Base-by-base conservation (phyloP, 768 basidiomycete genomes). In the Lactarius quietus region DNA sequence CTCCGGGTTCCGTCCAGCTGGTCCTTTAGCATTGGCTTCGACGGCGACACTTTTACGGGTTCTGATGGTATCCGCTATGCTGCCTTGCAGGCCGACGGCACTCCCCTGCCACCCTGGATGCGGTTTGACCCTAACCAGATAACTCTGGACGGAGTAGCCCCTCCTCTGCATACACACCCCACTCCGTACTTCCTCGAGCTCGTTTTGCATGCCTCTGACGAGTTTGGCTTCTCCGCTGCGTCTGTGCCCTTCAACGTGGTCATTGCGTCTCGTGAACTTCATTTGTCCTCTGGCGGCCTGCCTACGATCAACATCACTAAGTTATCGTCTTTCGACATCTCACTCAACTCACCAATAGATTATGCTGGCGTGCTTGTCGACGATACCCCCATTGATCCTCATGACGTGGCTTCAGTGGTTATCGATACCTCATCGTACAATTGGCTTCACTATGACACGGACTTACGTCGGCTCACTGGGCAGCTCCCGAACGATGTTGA, bases 11-110 rank as follows among this genome's bases (percentile, higher is more conserved):
- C 93, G 1, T 84, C 84, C 8, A 75, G 78, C 53, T 96, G 94
- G 93, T 92, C 91, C 0, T 98, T 96, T 77, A 93, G 92, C 71
- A 83, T 98, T 64, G 95, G 95, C 17, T 85, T 97, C 70, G 76
- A 86, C 58, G 79, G 83, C 65, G 78, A 82, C 39, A 94, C 90
- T 2, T 88, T 86, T 74, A 64, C 72, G 2, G 77, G 82, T 35
- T 63, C 75, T 54, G 76, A 82, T 38, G 77, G 76, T 31, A 70
- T 91, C 43, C 88, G 73, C 72, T 94, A 95, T 72, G 79, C 81
- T 12, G 86, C 87, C 31, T 79, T 83, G 38, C 83, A 83, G 71
- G 77, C 80, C 1, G 84, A 92, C 68, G 88, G 91, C n/a, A 84
- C 86, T 1, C 78, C 80, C 6, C 78, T 93, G 33, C 95, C 94